Conservation (phyloP, 495 filamentous ascomycete genomes). For the Penicillium bialowiezense region DNA sequence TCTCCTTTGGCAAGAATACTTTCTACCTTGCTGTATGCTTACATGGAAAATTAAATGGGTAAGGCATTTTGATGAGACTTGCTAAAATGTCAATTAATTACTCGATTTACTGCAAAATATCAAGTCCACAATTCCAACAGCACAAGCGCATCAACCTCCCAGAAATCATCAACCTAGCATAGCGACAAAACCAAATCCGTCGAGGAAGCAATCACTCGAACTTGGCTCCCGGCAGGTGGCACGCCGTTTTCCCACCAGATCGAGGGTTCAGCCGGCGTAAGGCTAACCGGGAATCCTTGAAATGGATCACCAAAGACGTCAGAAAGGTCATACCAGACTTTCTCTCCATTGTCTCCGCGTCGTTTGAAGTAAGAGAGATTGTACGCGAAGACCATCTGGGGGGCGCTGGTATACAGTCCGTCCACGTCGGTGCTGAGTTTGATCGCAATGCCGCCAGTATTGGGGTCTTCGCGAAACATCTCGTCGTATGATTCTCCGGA, state of each 20-base stretch:
- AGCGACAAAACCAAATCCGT: slow-evolving; percentile 36
- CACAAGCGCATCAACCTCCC: too few species aligned
- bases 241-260: slow-evolving; percentile 49
- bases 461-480: slow-evolving; percentile 39
- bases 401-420: slow-evolving; percentile 48
- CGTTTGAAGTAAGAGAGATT: slow-evolving; percentile 38
- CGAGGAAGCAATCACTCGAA: slow-evolving; percentile 31
- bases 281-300: slow-evolving; percentile 36
- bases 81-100: too few species aligned
- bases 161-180: slow-evolving; percentile 16
- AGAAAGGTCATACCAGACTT: slow-evolving; percentile 57
- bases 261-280: slow-evolving; percentile 36
- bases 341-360: not conserved
- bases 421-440: slow-evolving; percentile 49
- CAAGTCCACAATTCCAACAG: too few species aligned
- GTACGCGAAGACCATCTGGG: slow-evolving; percentile 55
- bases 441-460: slow-evolving; percentile 52
- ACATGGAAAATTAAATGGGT: too few species aligned
- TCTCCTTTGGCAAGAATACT: too few species aligned
- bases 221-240: slow-evolving; percentile 49
- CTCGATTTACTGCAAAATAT: too few species aligned
- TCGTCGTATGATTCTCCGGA: slow-evolving; percentile 34
- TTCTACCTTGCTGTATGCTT: too few species aligned
- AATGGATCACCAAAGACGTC: slow-evolving; percentile 59
- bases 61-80: too few species aligned